Percentiles rank a stretch among this genome's conserved stretches.
Evolutionary conservation across 2,329 filamentous ascomycete species (phyloP).

Genomic region (Cercospora sp.): DNA sequence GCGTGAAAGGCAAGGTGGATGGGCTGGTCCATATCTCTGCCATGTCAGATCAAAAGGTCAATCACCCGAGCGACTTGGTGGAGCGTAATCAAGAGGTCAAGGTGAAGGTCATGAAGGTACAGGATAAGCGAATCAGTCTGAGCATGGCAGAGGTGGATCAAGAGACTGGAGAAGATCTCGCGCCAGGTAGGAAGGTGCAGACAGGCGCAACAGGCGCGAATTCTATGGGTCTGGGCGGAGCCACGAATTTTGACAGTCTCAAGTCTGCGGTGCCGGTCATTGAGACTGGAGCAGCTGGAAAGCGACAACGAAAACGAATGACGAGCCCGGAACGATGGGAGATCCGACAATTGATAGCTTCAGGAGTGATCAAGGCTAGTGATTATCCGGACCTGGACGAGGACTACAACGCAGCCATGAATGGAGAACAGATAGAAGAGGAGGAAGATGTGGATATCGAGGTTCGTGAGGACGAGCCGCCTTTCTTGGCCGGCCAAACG

Average conservation of each 20-base stretch:
- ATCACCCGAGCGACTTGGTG: slow-evolving; percentile 86
- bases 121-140: slow-evolving; percentile 76
- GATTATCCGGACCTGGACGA: slow-evolving; percentile 95
- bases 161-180: slow-evolving; percentile 76
- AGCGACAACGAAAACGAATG: slow-evolving; percentile 80
- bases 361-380: slow-evolving; percentile 85
- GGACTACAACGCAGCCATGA: slow-evolving; percentile 84
- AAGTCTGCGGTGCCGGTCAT: slow-evolving; percentile 57
- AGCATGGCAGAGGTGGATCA: slow-evolving; percentile 99
- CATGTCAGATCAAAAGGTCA: slow-evolving; percentile 81
- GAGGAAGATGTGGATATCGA: slow-evolving; percentile 98
- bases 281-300: slow-evolving; percentile 54
- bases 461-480: slow-evolving; percentile 91
- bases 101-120: slow-evolving; percentile 87
- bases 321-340: slow-evolving; percentile 98
- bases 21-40: slow-evolving; percentile 92
- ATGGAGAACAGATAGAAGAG: slow-evolving; percentile 84
- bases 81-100: slow-evolving; percentile 79
- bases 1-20: slow-evolving; percentile 84
- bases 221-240: slow-evolving; percentile 72
- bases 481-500: slow-evolving; percentile 92
- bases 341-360: slow-evolving; percentile 92
- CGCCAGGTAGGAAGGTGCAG: slow-evolving; percentile 73
- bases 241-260: slow-evolving; percentile 47
- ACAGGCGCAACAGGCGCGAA: slow-evolving; percentile 90